Conservation (phyloP, 768 basidiomycete species). For the Naematelia aurantialba region DNA sequence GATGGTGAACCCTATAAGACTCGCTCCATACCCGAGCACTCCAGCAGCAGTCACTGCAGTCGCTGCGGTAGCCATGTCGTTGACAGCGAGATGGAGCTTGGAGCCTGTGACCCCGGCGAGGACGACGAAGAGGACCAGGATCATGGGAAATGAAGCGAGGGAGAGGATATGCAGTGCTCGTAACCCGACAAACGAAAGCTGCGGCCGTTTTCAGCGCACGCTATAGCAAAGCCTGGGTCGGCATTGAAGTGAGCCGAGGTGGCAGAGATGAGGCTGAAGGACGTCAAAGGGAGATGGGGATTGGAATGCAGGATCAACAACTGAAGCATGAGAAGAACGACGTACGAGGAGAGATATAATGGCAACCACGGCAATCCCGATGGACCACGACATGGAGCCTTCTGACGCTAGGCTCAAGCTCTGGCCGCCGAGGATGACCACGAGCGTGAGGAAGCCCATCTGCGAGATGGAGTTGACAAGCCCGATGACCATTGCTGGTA, state of each 20-base stretch:
- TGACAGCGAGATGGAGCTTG: conserved; percentile 30
- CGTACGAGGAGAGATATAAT: conserved; percentile 44
- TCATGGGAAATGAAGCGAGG: conserved; percentile 45
- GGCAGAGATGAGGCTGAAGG: neutral
- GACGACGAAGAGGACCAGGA: conserved; percentile 44
- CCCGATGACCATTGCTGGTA: conserved; percentile 49
- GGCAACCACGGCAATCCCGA: conserved; percentile 52
- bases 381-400: conserved; percentile 58
- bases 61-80: conserved; percentile 17
- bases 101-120: conserved; percentile 37
- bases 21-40: conserved; percentile 44
- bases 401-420: conserved; percentile 59
- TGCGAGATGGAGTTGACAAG: conserved; percentile 60
- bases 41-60: conserved; percentile 31
- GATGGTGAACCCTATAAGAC: conserved; percentile 48
- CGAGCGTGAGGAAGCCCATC: conserved; percentile 65
- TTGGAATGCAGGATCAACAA: neutral
- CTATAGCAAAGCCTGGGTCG: too few relatives aligned
- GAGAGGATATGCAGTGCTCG: conserved; percentile 46
- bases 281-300: neutral
- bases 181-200: conserved; percentile 48
- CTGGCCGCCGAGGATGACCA: conserved; percentile 68
- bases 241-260: conserved; percentile 5
- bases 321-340: neutral
- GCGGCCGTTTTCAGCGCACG: too few relatives aligned